A percentile compares a stretch with the other conserved stretches of the same genome.
phyloP scores from a whole-genome alignment of 2,329 filamentous ascomycete genomes.

The Colletotrichum sp. region DNA sequence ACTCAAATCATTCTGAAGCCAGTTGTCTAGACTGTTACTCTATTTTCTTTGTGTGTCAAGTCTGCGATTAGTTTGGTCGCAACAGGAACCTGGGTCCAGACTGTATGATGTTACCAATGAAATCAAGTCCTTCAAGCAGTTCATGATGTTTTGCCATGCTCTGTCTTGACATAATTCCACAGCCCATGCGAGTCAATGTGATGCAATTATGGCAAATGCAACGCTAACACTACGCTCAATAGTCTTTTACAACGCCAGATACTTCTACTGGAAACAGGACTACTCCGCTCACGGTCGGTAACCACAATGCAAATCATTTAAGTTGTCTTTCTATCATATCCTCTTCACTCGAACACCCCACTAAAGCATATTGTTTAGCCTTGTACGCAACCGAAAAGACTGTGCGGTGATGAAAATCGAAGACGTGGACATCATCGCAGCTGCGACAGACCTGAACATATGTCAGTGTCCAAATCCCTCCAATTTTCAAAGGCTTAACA shows the following conservation, averaged over 20 bases:
- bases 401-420: not conserved
- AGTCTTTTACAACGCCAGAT: not conserved
- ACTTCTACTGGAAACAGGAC: not conserved
- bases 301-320: not conserved
- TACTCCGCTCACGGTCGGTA: not conserved
- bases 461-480: not conserved
- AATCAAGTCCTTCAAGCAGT: not conserved
- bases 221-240: not conserved
- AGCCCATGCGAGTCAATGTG: not conserved
- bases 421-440: not conserved
- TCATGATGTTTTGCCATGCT: not conserved
- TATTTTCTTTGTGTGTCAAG: not conserved
- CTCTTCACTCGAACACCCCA: not conserved
- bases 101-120: not conserved
- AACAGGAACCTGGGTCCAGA: not conserved
- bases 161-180: not conserved
- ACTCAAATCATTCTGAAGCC: not conserved
- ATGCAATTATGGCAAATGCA: not conserved
- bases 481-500: not conserved
- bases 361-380: not conserved
- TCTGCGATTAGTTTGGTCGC: not conserved
- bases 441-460: not conserved
- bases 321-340: not conserved
- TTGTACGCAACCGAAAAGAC: not conserved
- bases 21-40: not conserved